Evolutionary conservation across 139 green algal species (phyloP).

Genomic region (Auxenochlorella protothecoides): DNA sequence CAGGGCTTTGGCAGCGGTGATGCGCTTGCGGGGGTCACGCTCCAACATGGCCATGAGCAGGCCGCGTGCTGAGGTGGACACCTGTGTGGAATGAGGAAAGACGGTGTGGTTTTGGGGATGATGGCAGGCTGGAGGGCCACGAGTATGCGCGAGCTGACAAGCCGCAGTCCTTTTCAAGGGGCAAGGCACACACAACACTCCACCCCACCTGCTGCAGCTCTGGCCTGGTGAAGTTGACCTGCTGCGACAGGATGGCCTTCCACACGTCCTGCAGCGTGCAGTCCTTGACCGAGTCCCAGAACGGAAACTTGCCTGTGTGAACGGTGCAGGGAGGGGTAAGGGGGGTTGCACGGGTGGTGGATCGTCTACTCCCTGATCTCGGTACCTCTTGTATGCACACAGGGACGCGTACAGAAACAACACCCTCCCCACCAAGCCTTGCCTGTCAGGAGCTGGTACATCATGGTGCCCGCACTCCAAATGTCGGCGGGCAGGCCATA

Average conservation of each 20-base stretch:
- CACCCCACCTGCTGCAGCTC: conserved; percentile 16
- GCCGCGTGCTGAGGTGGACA: conserved; percentile 29
- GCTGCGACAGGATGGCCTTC: conserved; percentile 60
- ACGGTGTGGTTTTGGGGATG: not conserved
- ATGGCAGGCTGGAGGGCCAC: not conserved
- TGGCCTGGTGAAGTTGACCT: conserved; percentile 55
- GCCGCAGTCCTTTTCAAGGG: no score
- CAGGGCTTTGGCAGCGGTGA: conserved; percentile 28
- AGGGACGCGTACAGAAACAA: no score
- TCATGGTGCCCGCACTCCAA: conserved; percentile 84
- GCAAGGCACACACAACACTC: not conserved
- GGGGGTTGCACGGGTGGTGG: not conserved
- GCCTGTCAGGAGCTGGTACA: conserved; percentile 81
- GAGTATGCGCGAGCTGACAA: not conserved
- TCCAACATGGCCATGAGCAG: conserved; percentile 46
- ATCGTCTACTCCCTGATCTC: no score
- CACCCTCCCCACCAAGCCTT: not conserved
- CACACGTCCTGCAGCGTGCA: conserved; percentile 70
- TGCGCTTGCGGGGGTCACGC: conserved; percentile 51
- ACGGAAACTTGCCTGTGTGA: conserved; percentile 60
- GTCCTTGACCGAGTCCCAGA: conserved; percentile 76
- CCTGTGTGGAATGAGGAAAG: not conserved
- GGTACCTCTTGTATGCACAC: not conserved
- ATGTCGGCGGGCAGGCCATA: conserved; percentile 72
- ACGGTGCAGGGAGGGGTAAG: conserved; percentile 1